These are phyloP conservation scores for Fereydounia khargensis DNA, from an alignment of 1,284 basidiomycete genomes.

Conservation along the genomic window DNA sequence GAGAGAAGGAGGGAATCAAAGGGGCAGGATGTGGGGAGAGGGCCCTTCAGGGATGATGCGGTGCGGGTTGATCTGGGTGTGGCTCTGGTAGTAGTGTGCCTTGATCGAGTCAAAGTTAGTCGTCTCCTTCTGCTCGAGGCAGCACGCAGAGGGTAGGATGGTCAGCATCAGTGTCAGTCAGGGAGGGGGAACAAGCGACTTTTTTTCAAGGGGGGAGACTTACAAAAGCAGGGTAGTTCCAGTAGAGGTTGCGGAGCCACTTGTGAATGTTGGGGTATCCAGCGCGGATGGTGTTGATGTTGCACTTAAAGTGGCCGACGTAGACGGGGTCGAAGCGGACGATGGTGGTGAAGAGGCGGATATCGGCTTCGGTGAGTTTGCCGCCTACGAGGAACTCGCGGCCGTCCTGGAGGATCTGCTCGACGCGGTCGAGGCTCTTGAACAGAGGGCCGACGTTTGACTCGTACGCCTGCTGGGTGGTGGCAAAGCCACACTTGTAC, in stretches of 20 bases:
- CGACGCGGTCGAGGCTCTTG: conserved; percentile 74
- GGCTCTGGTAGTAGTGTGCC: conserved; percentile 57
- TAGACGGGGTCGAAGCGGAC: conserved; percentile 81
- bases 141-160: not conserved
- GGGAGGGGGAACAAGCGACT: not conserved
- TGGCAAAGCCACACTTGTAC: conserved; percentile 88
- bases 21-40: conserved; percentile 41
- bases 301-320: conserved; percentile 87
- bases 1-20: too few relatives aligned
- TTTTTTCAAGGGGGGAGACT: not conserved
- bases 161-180: not conserved
- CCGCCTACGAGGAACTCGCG: conserved; percentile 81
- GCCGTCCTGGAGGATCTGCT: conserved; percentile 70
- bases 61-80: conserved; percentile 50
- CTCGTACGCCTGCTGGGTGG: conserved; percentile 77
- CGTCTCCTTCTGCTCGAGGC: conserved; percentile 64
- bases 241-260: conserved; percentile 84
- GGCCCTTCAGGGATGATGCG: conserved; percentile 50
- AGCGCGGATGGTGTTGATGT: conserved; percentile 60
- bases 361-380: conserved; percentile 82
- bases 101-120: conserved; percentile 72
- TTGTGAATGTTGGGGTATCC: conserved; percentile 46
- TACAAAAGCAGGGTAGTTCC: conserved; percentile 79
- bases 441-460: conserved; percentile 68
- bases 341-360: conserved; percentile 82